Conservation (phyloP, 2,329 filamentous ascomycete genomes). For the Alternaria ventricosa region DNA sequence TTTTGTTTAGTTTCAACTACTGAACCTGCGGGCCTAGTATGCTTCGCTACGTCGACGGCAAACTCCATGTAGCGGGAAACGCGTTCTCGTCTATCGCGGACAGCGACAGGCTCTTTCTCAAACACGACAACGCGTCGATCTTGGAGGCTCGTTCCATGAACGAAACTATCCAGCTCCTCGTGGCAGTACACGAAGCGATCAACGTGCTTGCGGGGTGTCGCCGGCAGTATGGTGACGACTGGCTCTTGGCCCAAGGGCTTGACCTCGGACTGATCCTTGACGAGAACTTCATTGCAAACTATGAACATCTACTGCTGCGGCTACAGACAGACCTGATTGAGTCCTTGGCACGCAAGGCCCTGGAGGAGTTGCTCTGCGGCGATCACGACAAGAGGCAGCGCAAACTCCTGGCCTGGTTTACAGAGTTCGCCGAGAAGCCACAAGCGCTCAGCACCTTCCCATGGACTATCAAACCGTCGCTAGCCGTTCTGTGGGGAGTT, state of each 20-base stretch:
- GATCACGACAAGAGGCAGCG: constrained; percentile 43
- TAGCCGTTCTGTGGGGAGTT: constrained; percentile 54
- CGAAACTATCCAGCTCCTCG: constrained; percentile 35
- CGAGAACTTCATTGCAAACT: constrained; percentile 51
- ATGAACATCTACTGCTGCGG: constrained; percentile 52
- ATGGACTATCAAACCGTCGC: constrained; percentile 53
- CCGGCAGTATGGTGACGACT: constrained; percentile 36
- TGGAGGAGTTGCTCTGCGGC: constrained; percentile 37
- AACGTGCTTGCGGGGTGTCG: constrained; percentile 35
- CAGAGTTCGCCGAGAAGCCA: constrained; percentile 50
- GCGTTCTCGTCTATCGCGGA: constrained; percentile 41
- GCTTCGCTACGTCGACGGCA: constrained; percentile 36
- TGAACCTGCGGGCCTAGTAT: constrained; percentile 40
- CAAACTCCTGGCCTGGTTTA: constrained; percentile 47
- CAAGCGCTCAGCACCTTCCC: constrained; percentile 52
- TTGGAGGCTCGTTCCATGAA: constrained; percentile 40
- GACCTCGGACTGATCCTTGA: constrained; percentile 41
- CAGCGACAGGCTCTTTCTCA: constrained; percentile 44
- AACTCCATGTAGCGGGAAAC: constrained; percentile 14
- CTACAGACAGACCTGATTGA: constrained; percentile 46
- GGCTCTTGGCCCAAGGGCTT: constrained; percentile 40
- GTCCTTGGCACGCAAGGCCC: constrained; percentile 36
- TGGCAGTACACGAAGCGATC: constrained; percentile 42
- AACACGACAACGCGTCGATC: constrained; percentile 37
- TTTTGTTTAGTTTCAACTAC: constrained; percentile 42